These are phyloP conservation scores for Hirschfeldia incana DNA, from an alignment of 345 rosid genomes.

Conservation along the genomic window DNA sequence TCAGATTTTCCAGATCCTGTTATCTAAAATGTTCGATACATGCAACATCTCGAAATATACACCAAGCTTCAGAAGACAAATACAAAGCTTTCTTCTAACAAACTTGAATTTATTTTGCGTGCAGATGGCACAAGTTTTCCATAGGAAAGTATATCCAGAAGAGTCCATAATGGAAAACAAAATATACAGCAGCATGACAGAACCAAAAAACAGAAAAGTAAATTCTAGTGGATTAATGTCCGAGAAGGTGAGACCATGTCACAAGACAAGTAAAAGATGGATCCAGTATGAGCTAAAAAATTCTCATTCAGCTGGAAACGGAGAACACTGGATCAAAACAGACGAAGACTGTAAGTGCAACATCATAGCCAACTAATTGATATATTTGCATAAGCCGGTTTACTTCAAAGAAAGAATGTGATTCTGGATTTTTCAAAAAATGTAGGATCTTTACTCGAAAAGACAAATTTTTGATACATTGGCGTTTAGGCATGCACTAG, in stretches of 20 bases:
- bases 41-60: constrained; percentile 14
- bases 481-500: constrained; percentile 15
- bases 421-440: neutral
- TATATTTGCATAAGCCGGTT: neutral
- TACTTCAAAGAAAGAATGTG: neutral
- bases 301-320: constrained; percentile 42
- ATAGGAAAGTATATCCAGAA: constrained; percentile 80
- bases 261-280: constrained; percentile 44
- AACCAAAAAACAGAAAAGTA: constrained; percentile 35
- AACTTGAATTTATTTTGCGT: constrained; percentile 27
- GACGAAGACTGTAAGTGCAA: constrained; percentile 86
- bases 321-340: constrained; percentile 90
- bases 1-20: neutral
- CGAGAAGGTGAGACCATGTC: constrained; percentile 34
- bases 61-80: too few species aligned
- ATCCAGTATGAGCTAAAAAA: constrained; percentile 39
- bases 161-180: constrained; percentile 32
- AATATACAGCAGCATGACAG: constrained; percentile 26
- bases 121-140: constrained; percentile 72
- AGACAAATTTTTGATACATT: neutral
- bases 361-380: constrained; percentile 6
- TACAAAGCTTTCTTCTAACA: constrained; percentile 4
- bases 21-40: constrained; percentile 1
- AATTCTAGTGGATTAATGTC: constrained; percentile 36
- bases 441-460: neutral